Evolutionary conservation across 148 eudicot species (phyloP).

Genomic region (Dysphania ambrosioides): DNA sequence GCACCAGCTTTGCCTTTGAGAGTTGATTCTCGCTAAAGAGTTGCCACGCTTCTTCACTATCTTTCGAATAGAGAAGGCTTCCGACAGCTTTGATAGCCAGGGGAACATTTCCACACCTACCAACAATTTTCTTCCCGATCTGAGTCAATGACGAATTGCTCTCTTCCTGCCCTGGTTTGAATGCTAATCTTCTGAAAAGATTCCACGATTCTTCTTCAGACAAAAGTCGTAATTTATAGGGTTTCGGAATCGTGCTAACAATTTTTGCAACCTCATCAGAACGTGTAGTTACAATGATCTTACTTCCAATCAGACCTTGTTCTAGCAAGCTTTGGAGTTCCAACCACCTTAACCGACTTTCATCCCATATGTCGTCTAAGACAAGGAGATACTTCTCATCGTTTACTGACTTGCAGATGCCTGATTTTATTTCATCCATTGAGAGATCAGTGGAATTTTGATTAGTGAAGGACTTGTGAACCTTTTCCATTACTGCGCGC

Average conservation of each 20-base stretch:
- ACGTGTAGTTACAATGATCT: slow-evolving; percentile 19
- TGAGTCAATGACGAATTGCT: neutral
- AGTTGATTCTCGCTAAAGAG: neutral
- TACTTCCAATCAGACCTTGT: slow-evolving; percentile 7
- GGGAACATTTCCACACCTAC: neutral
- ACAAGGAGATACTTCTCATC: slow-evolving; percentile 16
- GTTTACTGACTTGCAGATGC: neutral
- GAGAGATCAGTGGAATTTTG: neutral
- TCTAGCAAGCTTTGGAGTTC: neutral
- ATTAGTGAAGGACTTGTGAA: neutral
- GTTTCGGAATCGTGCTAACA: neutral
- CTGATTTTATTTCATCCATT: neutral
- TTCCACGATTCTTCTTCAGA: slow-evolving; percentile 9
- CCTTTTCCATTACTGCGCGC: neutral
- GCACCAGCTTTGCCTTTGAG: neutral
- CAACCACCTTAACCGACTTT: neutral
- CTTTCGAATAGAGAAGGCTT: neutral
- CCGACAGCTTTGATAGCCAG: neutral
- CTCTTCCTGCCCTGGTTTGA: neutral
- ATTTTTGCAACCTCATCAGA: neutral
- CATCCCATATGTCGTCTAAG: slow-evolving; percentile 20
- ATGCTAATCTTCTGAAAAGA: slow-evolving; percentile 2
- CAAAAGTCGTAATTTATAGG: slow-evolving; percentile 1
- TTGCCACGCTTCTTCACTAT: neutral
- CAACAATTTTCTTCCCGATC: neutral